Evolutionary conservation across 2,329 filamentous ascomycete species (phyloP), one percentile per base, ranked within the genome.

Genomic region (Cercospora brassicicola): DNA sequence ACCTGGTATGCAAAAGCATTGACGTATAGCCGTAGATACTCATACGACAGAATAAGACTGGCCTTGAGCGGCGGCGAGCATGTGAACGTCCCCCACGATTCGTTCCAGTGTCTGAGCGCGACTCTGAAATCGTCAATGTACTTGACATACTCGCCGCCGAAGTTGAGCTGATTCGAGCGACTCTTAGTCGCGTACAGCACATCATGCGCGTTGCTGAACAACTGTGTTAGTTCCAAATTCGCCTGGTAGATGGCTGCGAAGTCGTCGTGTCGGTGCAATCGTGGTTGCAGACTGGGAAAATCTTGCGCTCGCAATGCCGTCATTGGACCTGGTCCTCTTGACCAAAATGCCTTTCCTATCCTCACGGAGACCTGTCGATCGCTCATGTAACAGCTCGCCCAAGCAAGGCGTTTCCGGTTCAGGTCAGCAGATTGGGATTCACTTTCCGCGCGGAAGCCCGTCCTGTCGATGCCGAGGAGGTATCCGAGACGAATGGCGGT

Each of bases 1-100:
- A 64, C 62, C 48, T 89, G 88, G 69, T 90, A 90, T 3, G 88
- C 88, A 73, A 90, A 90, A 0, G 88, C 88, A 66, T 89, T 90
- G 69, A 88, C 87, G 73, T 90, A 90, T 1, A 90, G 82, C 4
- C 88, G 84, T 7, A 90, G 78, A 73, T 89, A 90, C 71, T 90
- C 87, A 73, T 89, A 89, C 0, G 87, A 88, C 55, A 90, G 77
- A 42, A 89, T 83, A 15, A 90, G 77, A 5, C 85, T 88, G 4
- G 85, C 84, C 73, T 88, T 89, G 69, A 89, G 84, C 2, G 84
- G 83, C 1, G 84, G 81, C 1, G 87, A 87, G 71, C 75, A 77
- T 20, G 69, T 72, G 36, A 78, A 72, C 15, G 68, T 70, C 1
- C 75, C 75, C 76, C 76, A 78, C 1, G 67, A 73, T n/a, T 72